Percentiles rank a stretch among this genome's conserved stretches.
These are phyloP conservation scores for Pestalotiopsis sp. DNA, from an alignment of 2,329 filamentous ascomycete genomes.

Conservation along the genomic window DNA sequence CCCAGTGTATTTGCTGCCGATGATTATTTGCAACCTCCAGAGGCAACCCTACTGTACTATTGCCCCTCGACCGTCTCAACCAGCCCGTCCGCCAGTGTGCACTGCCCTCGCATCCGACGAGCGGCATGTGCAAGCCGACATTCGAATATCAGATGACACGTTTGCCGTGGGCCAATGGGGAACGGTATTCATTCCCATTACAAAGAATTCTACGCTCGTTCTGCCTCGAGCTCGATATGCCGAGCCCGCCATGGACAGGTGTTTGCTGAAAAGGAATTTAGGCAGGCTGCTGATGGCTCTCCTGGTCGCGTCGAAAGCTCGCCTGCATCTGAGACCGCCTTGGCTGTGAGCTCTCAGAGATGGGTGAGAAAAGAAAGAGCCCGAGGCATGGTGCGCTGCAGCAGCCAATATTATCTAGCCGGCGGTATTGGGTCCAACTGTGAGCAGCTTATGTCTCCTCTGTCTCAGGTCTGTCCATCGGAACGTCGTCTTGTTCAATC, in stretches of 20 bases:
- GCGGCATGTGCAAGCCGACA: background rate
- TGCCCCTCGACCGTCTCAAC: background rate
- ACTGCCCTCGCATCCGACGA: background rate
- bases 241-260: background rate
- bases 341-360: background rate
- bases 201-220: background rate
- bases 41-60: background rate
- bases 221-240: background rate
- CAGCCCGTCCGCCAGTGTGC: background rate
- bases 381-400: background rate
- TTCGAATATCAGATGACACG: background rate
- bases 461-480: conserved; percentile 1
- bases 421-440: background rate
- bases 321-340: background rate
- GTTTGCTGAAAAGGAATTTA: background rate
- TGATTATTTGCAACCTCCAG: background rate
- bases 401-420: background rate
- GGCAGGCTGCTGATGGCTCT: background rate
- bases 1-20: background rate
- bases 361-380: background rate
- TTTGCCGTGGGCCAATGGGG: background rate
- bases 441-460: conserved; percentile 3
- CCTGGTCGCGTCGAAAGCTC: background rate
- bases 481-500: background rate
- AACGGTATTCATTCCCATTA: background rate